These are phyloP conservation scores for Plantago ovata DNA, from an alignment of 257 asterid genomes.

Conservation along the genomic window DNA sequence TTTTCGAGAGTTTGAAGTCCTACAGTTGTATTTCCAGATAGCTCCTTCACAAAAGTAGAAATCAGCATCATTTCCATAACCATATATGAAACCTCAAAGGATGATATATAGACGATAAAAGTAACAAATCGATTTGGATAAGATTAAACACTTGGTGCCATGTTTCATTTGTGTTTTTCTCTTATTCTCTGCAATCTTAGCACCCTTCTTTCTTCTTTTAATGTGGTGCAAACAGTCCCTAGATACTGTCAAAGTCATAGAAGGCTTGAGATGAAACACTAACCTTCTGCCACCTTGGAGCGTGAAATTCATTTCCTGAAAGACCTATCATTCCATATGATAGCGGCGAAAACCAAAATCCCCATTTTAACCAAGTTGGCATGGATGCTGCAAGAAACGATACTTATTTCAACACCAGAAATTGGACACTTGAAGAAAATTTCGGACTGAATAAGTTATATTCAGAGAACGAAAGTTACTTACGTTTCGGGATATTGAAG, in stretches of 20 bases:
- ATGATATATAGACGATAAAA: too few relatives aligned
- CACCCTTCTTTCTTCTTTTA: too few relatives aligned
- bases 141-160: too few relatives aligned
- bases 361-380: conserved; percentile 13
- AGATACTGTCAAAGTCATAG: neutral
- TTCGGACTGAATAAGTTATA: neutral
- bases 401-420: neutral
- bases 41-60: neutral
- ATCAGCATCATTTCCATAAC: too few relatives aligned
- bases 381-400: conserved; percentile 5
- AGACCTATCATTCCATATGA: conserved; percentile 13
- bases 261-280: neutral
- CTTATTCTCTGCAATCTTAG: too few relatives aligned
- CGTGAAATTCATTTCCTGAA: conserved; percentile 10
- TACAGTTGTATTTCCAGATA: neutral
- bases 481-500: conserved; percentile 1
- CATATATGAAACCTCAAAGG: too few relatives aligned
- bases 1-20: conserved; percentile 7
- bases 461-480: neutral
- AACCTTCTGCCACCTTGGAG: conserved; percentile 17
- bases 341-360: conserved; percentile 9
- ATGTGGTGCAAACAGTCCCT: too few relatives aligned
- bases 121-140: too few relatives aligned
- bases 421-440: neutral
- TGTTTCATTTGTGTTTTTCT: too few relatives aligned